phyloP scores from a whole-genome alignment of 495 filamentous ascomycete species.

The Aspergillus ellipticus region DNA sequence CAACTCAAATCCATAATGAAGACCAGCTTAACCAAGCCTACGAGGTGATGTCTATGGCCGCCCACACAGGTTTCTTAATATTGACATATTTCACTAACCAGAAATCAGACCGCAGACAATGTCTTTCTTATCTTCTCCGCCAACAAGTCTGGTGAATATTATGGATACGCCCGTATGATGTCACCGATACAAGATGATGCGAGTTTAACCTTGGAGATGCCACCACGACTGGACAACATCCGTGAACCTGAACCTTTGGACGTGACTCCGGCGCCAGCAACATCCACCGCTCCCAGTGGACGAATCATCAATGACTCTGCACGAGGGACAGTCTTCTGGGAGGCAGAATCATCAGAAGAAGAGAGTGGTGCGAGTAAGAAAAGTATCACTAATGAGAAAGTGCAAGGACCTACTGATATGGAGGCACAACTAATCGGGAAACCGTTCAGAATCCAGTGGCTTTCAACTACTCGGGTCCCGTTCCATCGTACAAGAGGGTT shows the following conservation, averaged over 20 bases:
- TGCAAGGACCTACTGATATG: constrained; percentile 35
- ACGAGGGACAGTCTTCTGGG: constrained; percentile 96
- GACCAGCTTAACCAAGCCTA: constrained; percentile 77
- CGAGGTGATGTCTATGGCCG: constrained; percentile 52
- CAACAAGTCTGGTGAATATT: constrained; percentile 98
- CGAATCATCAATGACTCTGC: constrained; percentile 91
- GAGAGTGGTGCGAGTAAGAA: constrained; percentile 34
- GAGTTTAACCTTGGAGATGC: constrained; percentile 57
- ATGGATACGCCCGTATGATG: constrained; percentile 89
- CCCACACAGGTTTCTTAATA: not conserved
- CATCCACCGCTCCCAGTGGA: constrained; percentile 75
- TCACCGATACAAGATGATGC: constrained; percentile 79
- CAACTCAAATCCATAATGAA: constrained; percentile 94
- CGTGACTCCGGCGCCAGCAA: constrained; percentile 73
- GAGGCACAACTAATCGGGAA: constrained; percentile 73
- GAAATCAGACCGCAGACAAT: constrained; percentile 64
- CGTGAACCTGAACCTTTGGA: constrained; percentile 52
- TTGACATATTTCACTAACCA: not conserved
- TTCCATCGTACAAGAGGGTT: constrained; percentile 89
- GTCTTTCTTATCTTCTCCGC: constrained; percentile 97
- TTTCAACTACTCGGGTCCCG: constrained; percentile 78
- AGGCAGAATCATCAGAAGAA: constrained; percentile 65
- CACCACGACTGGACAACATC: constrained; percentile 47
- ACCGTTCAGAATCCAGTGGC: constrained; percentile 90
- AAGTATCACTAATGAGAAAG: constrained; percentile 30